Percentiles rank a stretch among this genome's conserved stretches.
Conservation (phyloP, 257 asterid genomes). For the Cinchona pubescens region DNA sequence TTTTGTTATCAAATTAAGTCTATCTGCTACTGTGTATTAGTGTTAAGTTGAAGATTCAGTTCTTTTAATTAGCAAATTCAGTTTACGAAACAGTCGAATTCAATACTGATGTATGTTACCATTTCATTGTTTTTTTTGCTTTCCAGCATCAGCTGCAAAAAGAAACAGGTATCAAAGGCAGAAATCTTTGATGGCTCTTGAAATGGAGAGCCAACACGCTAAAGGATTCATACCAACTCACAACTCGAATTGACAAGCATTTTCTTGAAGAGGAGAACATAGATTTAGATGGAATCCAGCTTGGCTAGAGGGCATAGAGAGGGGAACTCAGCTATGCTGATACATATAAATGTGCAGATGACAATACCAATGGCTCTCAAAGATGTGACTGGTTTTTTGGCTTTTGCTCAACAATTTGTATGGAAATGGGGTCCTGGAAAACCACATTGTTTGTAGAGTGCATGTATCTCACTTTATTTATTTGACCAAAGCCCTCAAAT, state of each 20-base stretch:
- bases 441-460: constrained; percentile 29
- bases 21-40: no score
- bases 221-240: constrained; percentile 86
- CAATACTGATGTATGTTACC: background rate
- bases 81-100: no score
- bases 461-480: constrained; percentile 25
- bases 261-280: constrained; percentile 12
- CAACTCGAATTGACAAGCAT: constrained; percentile 45
- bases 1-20: background rate
- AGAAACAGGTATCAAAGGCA: constrained; percentile 83
- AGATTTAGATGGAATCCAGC: constrained; percentile 22
- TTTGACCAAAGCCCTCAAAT: constrained; percentile 1
- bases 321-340: constrained; percentile 25
- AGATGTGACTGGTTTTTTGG: constrained; percentile 25
- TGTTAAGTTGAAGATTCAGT: background rate
- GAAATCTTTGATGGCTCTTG: constrained; percentile 78
- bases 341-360: constrained; percentile 23
- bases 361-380: constrained; percentile 11
- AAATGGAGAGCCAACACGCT: constrained; percentile 99
- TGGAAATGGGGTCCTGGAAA: constrained; percentile 32
- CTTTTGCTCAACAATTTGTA: constrained; percentile 24
- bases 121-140: background rate
- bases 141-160: constrained; percentile 83
- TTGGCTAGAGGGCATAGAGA: constrained; percentile 23
- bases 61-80: background rate